Evolutionary conservation across 139 green algal genomes (phyloP).

Genomic region (Auxenochlorella pyrenoidosa): DNA sequence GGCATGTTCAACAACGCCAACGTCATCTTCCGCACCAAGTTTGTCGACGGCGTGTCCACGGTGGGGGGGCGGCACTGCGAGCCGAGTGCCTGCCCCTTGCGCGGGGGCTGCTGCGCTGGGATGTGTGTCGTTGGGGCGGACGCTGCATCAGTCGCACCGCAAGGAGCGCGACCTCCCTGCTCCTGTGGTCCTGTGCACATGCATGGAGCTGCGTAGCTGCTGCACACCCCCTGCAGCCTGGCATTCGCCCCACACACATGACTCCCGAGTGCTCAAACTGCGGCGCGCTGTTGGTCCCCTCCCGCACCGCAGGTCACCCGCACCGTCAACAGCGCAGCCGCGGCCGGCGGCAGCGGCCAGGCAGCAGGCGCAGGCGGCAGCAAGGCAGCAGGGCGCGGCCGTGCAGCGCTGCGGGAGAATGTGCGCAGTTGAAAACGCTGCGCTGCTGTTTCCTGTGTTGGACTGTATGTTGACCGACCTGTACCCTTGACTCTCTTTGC

Average conservation of each 20-base stretch:
- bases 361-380: conserved; percentile 14
- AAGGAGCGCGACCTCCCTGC: too few relatives aligned
- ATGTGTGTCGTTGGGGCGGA: too few relatives aligned
- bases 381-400: not conserved
- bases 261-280: not conserved
- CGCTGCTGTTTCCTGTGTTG: too few relatives aligned
- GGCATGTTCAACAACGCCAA: conserved; percentile 99
- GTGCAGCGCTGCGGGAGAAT: conserved; percentile 16
- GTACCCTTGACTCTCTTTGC: too few relatives aligned
- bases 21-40: conserved; percentile 98
- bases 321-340: not conserved
- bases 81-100: too few relatives aligned
- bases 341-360: conserved; percentile 3
- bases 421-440: not conserved
- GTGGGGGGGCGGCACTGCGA: conserved; percentile 63
- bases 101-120: not conserved
- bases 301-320: conserved; percentile 3
- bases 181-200: not conserved
- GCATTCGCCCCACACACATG: not conserved
- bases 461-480: too few relatives aligned
- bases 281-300: not conserved
- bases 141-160: not conserved
- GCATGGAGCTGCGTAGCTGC: not conserved
- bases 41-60: conserved; percentile 95
- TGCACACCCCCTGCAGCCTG: too few relatives aligned